Evolutionary conservation across 2,329 filamentous ascomycete species (phyloP).

Genomic region (Decorospora gaudefroyi): DNA sequence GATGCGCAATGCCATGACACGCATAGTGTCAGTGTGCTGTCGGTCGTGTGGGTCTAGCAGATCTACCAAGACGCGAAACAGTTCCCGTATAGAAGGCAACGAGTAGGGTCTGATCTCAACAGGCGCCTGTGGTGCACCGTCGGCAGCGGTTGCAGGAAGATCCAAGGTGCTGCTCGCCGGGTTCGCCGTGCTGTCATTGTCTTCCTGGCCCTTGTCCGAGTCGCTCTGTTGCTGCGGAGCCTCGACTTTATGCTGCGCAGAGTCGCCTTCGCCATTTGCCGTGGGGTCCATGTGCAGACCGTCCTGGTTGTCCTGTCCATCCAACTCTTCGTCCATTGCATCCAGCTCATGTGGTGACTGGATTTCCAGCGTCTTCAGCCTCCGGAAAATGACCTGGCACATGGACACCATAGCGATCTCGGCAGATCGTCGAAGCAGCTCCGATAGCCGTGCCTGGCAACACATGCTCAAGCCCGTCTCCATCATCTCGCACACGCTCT

Average conservation of each 20-base stretch:
- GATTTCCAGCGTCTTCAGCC: constrained; percentile 83
- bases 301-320: constrained; percentile 65
- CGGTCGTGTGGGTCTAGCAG: constrained; percentile 91
- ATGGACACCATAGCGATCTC: constrained; percentile 98
- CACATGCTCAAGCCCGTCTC: constrained; percentile 96
- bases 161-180: constrained; percentile 52
- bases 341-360: constrained; percentile 70
- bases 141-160: constrained; percentile 47
- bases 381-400: constrained; percentile 97
- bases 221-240: constrained; percentile 40
- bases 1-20: constrained; percentile 95
- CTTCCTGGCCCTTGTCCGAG: constrained; percentile 43
- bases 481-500: constrained; percentile 99
- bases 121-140: constrained; percentile 53
- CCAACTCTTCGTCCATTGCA: constrained; percentile 67
- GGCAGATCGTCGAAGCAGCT: constrained; percentile 85
- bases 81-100: constrained; percentile 87
- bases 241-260: constrained; percentile 42
- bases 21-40: constrained; percentile 91
- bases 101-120: constrained; percentile 82
- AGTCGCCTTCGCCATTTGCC: constrained; percentile 65
- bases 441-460: constrained; percentile 88
- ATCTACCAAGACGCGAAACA: constrained; percentile 92
- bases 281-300: constrained; percentile 83
- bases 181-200: constrained; percentile 46